Percentiles rank a stretch among this genome's conserved stretches.
Conservation (phyloP, 139 green algal genomes). For the Micractinium conductrix region DNA sequence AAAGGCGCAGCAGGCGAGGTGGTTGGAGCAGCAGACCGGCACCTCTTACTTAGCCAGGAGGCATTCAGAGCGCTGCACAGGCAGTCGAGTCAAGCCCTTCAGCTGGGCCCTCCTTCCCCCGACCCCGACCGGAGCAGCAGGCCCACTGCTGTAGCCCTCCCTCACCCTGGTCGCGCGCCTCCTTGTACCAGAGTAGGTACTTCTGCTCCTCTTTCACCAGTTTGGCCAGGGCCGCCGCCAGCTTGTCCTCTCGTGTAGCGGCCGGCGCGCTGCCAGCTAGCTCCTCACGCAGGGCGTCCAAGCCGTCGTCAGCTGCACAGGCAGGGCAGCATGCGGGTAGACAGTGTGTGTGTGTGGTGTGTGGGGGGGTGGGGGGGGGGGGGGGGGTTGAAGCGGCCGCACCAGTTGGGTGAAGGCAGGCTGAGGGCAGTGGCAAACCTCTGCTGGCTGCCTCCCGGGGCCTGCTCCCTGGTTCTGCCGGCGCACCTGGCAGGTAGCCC, state of each 20-base stretch:
- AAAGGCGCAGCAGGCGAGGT: too few relatives aligned
- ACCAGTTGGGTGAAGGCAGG: too few relatives aligned
- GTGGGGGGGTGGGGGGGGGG: too few relatives aligned
- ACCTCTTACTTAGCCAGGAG: not conserved
- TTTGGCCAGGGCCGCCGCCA: not conserved
- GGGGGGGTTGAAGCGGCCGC: not conserved
- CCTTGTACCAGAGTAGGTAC: not conserved
- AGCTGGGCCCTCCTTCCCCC: too few relatives aligned
- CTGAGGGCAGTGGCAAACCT: not conserved
- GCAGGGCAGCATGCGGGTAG: not conserved
- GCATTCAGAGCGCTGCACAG: too few relatives aligned
- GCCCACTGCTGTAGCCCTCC: not conserved
- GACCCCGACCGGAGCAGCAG: not conserved
- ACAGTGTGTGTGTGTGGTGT: not conserved
- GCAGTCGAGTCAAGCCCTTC: too few relatives aligned
- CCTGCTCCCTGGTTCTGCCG: not conserved
- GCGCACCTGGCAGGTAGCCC: not conserved
- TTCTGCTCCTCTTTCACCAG: not conserved
- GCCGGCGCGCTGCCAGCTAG: not conserved
- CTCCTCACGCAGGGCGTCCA: not conserved
- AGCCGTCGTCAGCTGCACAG: not conserved
- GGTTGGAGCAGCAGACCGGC: not conserved
- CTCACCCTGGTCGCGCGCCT: not conserved
- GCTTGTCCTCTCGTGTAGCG: not conserved
- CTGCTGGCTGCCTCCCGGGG: not conserved